Base-by-base conservation (phyloP, 768 basidiomycete genomes). In the Daedaleopsis sinensis region DNA sequence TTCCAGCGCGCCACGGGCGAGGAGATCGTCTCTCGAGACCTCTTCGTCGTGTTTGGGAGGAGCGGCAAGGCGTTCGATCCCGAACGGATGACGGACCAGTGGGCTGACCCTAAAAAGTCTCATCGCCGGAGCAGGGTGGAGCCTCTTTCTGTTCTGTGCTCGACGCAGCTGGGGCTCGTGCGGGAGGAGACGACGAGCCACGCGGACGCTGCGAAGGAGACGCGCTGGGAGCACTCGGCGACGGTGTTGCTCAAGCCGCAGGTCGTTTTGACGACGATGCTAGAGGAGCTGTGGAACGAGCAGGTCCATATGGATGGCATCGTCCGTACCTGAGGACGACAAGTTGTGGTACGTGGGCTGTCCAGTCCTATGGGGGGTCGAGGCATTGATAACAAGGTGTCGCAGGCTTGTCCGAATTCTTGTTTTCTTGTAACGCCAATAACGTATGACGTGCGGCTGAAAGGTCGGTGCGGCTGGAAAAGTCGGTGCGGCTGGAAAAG, bases 261-360 rank as follows among this genome's bases (percentile, higher is more conserved):
- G 27, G 62, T 63, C n/a, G 47, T 42, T 6, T 16, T 63, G 19
- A 18, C 21, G 8, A 49, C 51, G 2, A n/a, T 52, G n/a, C 19
- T 62, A 18, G 24, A 42, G 39, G 39, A 42, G 39, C 39, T 42
- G 18, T 18, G 39, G 39, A 42, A 42, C 13, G 39, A 52, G 4
- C n/a, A 38, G 2, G 8, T 18, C n/a, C n/a, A n/a, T 37, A 37
- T 3, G 19, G 46, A 11, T 7, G 11, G 46, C n/a, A 48, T 11
- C n/a, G 23, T 11, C 19, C 23, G 46, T 19, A 19, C 46, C 19
- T 11, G 19, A 48, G 6, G 19, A 19, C 23, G 18, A n/a, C n/a
- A n/a, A n/a, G n/a, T n/a, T n/a, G n/a, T 39, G 37, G 54, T 68
- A 67, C 1, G 73, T 57, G 11, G 56, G 27, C 27, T 3, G 27